Base-by-base conservation (phyloP, 441 rosid genomes). In the Euphorbia schlechtendalii region DNA sequence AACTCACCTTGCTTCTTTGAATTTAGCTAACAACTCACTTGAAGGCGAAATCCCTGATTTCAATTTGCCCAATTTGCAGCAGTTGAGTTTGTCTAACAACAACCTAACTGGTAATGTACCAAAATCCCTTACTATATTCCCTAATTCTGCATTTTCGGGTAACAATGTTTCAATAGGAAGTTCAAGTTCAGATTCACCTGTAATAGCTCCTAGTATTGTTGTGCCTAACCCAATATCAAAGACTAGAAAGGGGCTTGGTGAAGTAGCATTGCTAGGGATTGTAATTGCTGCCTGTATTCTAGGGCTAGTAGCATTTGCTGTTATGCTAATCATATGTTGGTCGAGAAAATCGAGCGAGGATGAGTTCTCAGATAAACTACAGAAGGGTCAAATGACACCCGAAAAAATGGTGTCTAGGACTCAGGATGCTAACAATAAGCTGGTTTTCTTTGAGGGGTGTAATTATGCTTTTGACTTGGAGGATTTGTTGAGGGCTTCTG, bases 401-500 rank as follows among this genome's bases (percentile, higher is more conserved):
- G 91, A 88, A 83, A 88, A 86, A 67, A 75, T 79, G 43, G 87
- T 78, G 3, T 74, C 88, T 4, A 73, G 91, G 73, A 87, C 76
- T 70, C 81, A 78, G 69, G 90, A 85, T 54, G 87, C 73, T 14
- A 87, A 82, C 71, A 88, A 87, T 69, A 81, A 82, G 66, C 59
- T 93, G 69, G 81, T 77, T 61, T 93, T 91, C 88, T 87, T 89
- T 3, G 88, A 84, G 72, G 99, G 97, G 20, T 86, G 91, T 56
- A 77, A 72, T 30, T 88, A 86, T 77, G 77, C 93, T 27, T 93
- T 90, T 45, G 90, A 91, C 78, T 80, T 94, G 63, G 93, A 87
- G 74, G 96, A 94, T 79, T 76, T 94, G 27, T 73, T 90, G 85
- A 87, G 96, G 75, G 94, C 97, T 61, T 89, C 97, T 13, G 99